A percentile compares a stretch with the other conserved stretches of the same genome.
Conservation (phyloP, 2,329 filamentous ascomycete species). For the Graphilbum ipis-grandicollis region DNA sequence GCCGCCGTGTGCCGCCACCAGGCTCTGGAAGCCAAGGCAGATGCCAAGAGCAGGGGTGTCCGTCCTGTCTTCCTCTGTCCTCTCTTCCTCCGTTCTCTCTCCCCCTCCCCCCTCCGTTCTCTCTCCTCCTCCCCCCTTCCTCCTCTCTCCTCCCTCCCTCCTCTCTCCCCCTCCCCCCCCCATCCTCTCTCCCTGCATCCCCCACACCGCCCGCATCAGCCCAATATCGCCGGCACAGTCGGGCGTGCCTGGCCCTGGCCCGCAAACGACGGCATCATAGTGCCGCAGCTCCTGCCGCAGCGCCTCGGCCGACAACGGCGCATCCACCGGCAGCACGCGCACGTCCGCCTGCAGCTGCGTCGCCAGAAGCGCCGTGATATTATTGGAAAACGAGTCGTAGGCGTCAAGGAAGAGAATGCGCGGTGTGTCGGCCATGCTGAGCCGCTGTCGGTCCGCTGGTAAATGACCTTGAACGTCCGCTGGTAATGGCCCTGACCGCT, state of each 20-base stretch:
- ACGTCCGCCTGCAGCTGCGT: conserved; percentile 51
- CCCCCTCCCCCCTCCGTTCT: too few relatives aligned
- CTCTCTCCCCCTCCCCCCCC: too few relatives aligned
- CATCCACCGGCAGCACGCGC: conserved; percentile 55
- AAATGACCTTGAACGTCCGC: too few relatives aligned
- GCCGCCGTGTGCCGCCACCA: conserved; percentile 48
- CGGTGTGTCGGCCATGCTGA: neutral
- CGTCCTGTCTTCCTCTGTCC: neutral
- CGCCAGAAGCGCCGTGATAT: conserved; percentile 70
- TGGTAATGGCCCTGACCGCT: too few relatives aligned
- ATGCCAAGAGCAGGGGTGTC: conserved; percentile 60
- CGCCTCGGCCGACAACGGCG: conserved; percentile 24
- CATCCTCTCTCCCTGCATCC: too few relatives aligned
- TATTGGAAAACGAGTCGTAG: conserved; percentile 94
- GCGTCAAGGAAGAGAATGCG: conserved; percentile 78
- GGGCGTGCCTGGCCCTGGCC: conserved; percentile 78
- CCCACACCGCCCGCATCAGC: conserved; percentile 63
- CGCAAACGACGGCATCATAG: conserved; percentile 77
- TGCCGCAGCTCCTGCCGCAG: conserved; percentile 32
- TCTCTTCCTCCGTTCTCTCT: conserved; percentile 23
- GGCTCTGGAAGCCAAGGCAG: conserved; percentile 75
- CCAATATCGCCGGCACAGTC: conserved; percentile 59
- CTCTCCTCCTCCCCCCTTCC: neutral
- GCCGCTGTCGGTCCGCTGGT: too few relatives aligned
- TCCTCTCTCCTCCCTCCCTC: conserved; percentile 28